A percentile compares a stretch with the other conserved stretches of the same genome.
These are phyloP conservation scores for Odontarrhena argentea DNA, from an alignment of 345 rosid genomes.

Conservation along the genomic window DNA sequence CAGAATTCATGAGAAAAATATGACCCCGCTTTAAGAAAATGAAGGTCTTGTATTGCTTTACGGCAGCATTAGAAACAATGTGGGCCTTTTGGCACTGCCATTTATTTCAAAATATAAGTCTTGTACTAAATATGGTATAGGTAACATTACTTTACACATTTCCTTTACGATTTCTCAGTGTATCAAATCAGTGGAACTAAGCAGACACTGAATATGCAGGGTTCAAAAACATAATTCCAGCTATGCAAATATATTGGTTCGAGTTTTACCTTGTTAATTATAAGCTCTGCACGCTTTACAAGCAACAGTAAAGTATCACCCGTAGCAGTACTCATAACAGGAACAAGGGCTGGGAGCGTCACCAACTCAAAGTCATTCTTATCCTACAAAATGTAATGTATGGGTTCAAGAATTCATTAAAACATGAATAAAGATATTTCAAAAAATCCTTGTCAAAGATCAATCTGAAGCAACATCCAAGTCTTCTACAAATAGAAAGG, in stretches of 20 bases:
- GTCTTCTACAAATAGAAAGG: slow-evolving; percentile 21
- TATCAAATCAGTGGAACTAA: slow-evolving; percentile 23
- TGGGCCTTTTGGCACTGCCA: slow-evolving; percentile 1
- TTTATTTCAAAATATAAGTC: not conserved
- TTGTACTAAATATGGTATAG: not conserved
- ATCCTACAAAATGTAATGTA: slow-evolving; percentile 55
- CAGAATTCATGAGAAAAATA: not conserved
- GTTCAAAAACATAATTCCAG: slow-evolving; percentile 5
- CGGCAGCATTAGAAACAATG: slow-evolving; percentile 15
- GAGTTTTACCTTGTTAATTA: slow-evolving; percentile 71
- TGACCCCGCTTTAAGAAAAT: slow-evolving; percentile 17
- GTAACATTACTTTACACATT: slow-evolving; percentile 5
- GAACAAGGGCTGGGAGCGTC: slow-evolving; percentile 92
- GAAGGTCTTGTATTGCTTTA: slow-evolving; percentile 21
- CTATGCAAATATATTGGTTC: slow-evolving; percentile 8
- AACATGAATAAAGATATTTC: slow-evolving; percentile 13
- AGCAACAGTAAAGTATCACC: slow-evolving; percentile 89
- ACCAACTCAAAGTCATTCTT: slow-evolving; percentile 83
- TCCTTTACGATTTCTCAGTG: not conserved
- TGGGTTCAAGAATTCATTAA: slow-evolving; percentile 17
- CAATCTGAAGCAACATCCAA: slow-evolving; percentile 20
- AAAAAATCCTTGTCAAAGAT: not conserved
- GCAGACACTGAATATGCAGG: slow-evolving; percentile 17
- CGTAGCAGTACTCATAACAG: slow-evolving; percentile 83
- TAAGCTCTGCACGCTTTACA: slow-evolving; percentile 85